Percentiles rank a stretch among this genome's conserved stretches.
phyloP scores from a whole-genome alignment of 2,329 filamentous ascomycete species.

The Malbranchea cinnamomea region DNA sequence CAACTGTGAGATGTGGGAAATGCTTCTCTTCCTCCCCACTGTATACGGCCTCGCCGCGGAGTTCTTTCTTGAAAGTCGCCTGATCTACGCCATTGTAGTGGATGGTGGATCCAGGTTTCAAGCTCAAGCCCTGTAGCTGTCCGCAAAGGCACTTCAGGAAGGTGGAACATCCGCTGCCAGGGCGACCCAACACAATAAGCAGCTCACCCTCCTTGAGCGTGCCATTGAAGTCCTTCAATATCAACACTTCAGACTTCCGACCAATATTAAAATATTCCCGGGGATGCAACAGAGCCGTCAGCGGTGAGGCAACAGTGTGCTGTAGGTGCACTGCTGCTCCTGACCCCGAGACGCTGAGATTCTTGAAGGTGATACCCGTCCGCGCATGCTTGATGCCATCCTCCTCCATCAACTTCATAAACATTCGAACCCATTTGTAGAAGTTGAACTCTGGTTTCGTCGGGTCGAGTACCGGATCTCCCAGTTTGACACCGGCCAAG shows the following conservation, averaged over 20 bases:
- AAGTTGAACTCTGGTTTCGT: conserved; percentile 37
- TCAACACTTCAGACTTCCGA: conserved; percentile 39
- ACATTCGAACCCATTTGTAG: conserved; percentile 37
- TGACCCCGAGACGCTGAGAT: conserved; percentile 52
- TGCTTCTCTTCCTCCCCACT: conserved; percentile 33
- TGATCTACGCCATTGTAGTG: conserved; percentile 59
- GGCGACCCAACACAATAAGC: conserved; percentile 26
- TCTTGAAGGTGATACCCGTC: conserved; percentile 48
- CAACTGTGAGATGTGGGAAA: conserved; percentile 43
- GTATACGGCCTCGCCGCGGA: conserved; percentile 26
- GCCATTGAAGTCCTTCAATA: conserved; percentile 40
- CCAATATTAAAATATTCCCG: conserved; percentile 36
- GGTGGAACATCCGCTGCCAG: conserved; percentile 50
- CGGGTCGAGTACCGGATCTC: conserved; percentile 39
- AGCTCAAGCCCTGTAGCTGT: conserved; percentile 62
- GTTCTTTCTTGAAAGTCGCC: conserved; percentile 55
- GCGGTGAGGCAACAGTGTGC: conserved; percentile 45
- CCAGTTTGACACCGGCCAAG: conserved; percentile 25
- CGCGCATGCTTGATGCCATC: conserved; percentile 40
- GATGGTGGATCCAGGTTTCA: conserved; percentile 55
- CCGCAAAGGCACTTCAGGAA: conserved; percentile 73
- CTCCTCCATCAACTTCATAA: conserved; percentile 36
- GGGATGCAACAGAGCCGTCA: conserved; percentile 43
- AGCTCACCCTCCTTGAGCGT: conserved; percentile 36
- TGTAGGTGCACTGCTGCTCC: conserved; percentile 55